Conservation (phyloP, 2,329 filamentous ascomycete species). For the Madurella mycetomatis region DNA sequence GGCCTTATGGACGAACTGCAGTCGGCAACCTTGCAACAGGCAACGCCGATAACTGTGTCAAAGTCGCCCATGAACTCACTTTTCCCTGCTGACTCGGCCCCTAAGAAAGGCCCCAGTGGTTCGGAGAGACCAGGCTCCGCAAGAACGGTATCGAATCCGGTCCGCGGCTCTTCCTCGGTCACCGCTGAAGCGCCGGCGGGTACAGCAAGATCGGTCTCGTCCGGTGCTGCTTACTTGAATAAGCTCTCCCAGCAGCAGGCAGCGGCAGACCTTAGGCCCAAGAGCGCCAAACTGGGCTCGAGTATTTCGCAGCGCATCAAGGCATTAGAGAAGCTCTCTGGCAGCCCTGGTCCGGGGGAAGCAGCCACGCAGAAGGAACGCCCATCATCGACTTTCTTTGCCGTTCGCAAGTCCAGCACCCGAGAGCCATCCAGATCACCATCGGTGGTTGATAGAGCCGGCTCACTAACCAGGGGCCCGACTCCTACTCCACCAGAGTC, state of each 20-base stretch:
- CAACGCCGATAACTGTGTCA: slow-evolving; percentile 71
- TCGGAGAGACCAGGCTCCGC: slow-evolving; percentile 30
- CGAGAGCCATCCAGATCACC: slow-evolving; percentile 43
- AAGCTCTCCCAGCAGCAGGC: slow-evolving; percentile 49
- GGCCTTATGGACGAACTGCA: slow-evolving; percentile 81
- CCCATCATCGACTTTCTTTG: slow-evolving; percentile 54
- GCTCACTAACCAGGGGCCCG: slow-evolving; percentile 35
- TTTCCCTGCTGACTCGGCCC: slow-evolving; percentile 38
- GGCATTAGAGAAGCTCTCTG: slow-evolving; percentile 75
- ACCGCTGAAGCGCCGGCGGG: slow-evolving; percentile 45
- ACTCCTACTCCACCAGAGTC: slow-evolving; percentile 38
- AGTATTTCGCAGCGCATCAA: slow-evolving; percentile 95
- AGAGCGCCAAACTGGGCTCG: slow-evolving; percentile 79
- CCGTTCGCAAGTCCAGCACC: slow-evolving; percentile 45
- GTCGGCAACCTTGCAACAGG: slow-evolving; percentile 75
- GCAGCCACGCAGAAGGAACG: slow-evolving; percentile 31
- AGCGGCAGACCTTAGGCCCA: slow-evolving; percentile 51
- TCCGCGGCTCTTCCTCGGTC: slow-evolving; percentile 42
- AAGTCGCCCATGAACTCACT: slow-evolving; percentile 77
- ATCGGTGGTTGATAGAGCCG: slow-evolving; percentile 42
- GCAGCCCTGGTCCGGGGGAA: slow-evolving; percentile 31
- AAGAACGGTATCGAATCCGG: slow-evolving; percentile 48
- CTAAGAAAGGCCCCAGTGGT: slow-evolving; percentile 25
- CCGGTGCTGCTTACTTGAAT: slow-evolving; percentile 53
- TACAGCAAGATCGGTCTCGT: slow-evolving; percentile 51